These are phyloP conservation scores for Trichocomaceae sp. DNA, from an alignment of 2,329 filamentous ascomycete genomes.

Conservation along the genomic window DNA sequence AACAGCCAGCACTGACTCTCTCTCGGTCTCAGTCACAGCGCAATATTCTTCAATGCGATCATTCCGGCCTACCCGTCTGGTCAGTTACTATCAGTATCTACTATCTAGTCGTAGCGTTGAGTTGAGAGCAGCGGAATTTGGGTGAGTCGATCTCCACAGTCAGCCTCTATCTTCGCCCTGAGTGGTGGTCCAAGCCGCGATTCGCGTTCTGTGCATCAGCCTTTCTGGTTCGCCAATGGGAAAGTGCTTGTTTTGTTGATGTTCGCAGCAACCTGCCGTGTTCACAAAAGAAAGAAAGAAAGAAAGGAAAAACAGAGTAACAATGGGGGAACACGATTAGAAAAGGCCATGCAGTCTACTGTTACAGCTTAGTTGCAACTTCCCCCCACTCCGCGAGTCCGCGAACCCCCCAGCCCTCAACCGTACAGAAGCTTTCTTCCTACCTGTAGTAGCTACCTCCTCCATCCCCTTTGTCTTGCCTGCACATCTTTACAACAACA, in stretches of 20 bases:
- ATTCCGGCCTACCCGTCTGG: constrained; percentile 1
- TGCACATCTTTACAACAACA: neutral
- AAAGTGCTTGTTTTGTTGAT: constrained; percentile 7
- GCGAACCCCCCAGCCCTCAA: no score
- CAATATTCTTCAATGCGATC: neutral
- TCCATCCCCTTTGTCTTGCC: neutral
- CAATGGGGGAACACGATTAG: neutral
- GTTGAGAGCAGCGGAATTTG: neutral
- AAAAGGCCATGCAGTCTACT: no score
- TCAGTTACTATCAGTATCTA: neutral
- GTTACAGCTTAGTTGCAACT: no score
- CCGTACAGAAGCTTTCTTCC: neutral
- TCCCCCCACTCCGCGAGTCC: neutral
- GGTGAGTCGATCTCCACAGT: constrained; percentile 3
- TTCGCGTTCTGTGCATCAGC: constrained; percentile 4
- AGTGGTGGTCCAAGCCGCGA: neutral
- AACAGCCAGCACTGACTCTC: neutral
- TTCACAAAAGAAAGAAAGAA: neutral
- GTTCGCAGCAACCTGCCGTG: neutral
- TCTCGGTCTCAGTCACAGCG: no score
- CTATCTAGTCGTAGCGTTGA: neutral
- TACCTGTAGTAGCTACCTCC: neutral
- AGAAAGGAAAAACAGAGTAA: neutral
- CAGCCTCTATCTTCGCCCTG: neutral
- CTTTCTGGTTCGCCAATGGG: constrained; percentile 36